Evolutionary conservation across 2,329 filamentous ascomycete species (phyloP).

Genomic region (Botrytis cinerea): DNA sequence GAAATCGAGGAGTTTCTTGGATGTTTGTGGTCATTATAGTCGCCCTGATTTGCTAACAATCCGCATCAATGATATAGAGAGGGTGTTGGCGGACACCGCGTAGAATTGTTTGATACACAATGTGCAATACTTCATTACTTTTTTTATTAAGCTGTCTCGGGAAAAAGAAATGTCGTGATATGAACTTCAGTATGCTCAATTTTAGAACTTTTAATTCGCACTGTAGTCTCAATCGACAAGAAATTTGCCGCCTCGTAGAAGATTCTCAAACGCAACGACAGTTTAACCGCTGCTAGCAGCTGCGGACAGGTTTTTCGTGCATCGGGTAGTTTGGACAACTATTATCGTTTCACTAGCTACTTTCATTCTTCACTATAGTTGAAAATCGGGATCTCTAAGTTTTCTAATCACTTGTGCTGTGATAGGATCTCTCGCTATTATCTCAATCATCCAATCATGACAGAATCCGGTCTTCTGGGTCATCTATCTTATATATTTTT

Average conservation of each 20-base stretch:
- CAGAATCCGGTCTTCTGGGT: neutral
- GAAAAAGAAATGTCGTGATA: neutral
- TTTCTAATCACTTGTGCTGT: neutral
- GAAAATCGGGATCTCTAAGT: neutral
- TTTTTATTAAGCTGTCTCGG: neutral
- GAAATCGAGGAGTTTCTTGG: constrained; percentile 31
- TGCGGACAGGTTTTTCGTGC: neutral
- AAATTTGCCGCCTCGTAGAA: neutral
- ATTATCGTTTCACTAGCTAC: neutral
- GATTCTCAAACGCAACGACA: neutral
- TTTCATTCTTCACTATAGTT: neutral
- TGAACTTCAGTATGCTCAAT: neutral
- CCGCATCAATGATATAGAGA: constrained; percentile 30
- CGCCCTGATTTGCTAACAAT: constrained; percentile 35
- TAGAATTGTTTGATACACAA: neutral
- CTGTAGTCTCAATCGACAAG: neutral
- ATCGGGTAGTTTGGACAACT: neutral
- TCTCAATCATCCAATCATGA: neutral
- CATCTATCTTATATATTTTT: neutral
- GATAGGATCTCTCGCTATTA: neutral
- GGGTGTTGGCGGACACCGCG: neutral
- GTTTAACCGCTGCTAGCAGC: too few relatives aligned
- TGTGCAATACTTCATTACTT: neutral
- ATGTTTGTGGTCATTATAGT: constrained; percentile 34
- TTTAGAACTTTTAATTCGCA: neutral